phyloP scores from a whole-genome alignment of 805 yeast species.

The Candida ovalis region DNA sequence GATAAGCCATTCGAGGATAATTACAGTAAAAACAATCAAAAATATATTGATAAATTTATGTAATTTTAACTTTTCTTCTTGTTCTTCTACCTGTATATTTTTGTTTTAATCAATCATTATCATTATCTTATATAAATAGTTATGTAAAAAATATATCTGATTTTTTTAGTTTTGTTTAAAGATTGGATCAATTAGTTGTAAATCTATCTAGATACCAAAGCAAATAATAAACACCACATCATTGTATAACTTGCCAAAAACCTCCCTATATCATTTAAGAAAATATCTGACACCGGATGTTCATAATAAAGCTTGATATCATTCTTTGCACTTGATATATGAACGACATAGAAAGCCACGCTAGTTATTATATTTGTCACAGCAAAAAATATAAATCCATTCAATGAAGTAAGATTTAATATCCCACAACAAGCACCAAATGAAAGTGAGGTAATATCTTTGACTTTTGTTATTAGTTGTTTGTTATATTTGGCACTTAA shows the following conservation, averaged over 20 bases:
- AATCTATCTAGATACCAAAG: slow-evolving; percentile 33
- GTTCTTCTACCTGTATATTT: not conserved
- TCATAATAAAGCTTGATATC: slow-evolving; percentile 36
- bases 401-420: slow-evolving; percentile 43
- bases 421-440: slow-evolving; percentile 56
- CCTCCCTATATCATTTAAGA: slow-evolving; percentile 41
- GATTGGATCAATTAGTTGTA: not conserved
- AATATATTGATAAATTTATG: slow-evolving; percentile 2
- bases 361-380: slow-evolving; percentile 33
- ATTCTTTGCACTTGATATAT: slow-evolving; percentile 25
- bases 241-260: slow-evolving; percentile 50
- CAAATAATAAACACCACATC: slow-evolving; percentile 57
- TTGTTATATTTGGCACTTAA: slow-evolving; percentile 18
- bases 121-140: not conserved
- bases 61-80: not conserved
- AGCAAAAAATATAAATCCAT: slow-evolving; percentile 45
- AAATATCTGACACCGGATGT: slow-evolving; percentile 37
- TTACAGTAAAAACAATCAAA: slow-evolving; percentile 4
- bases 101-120: not conserved
- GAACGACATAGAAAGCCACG: slow-evolving; percentile 29
- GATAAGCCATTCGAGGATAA: slow-evolving; percentile 3
- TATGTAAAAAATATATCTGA: not conserved
- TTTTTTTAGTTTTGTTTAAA: not conserved
- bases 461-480: slow-evolving; percentile 17
- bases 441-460: slow-evolving; percentile 45